Evolutionary conservation across 2,329 filamentous ascomycete species (phyloP), one percentile per base, ranked within the genome.

Genomic region (Trematosphaeria pertusa): DNA sequence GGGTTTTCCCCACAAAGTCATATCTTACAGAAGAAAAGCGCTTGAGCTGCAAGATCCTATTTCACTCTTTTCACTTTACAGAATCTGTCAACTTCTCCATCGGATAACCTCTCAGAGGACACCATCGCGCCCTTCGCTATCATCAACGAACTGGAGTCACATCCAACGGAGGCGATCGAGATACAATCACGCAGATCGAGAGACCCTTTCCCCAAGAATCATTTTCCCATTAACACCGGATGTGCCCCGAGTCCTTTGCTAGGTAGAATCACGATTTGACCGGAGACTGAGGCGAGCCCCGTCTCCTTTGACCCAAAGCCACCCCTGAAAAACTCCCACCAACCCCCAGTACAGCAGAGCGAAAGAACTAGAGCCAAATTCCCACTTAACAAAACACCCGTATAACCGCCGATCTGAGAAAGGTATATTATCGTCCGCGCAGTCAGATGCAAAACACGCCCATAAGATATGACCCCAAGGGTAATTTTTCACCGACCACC

Each of bases 401-500:
- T 62, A 46, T 59, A 62, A 52, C 62, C 59, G 55, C 54, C 52
- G 46, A 48, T 48, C 46, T 28, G 24, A 12, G 24, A 62, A 58
- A 61, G 59, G 56, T 61, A 65, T 65, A 62, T 67, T 54, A 62
- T 58, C 56, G 55, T 55, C 53, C 50, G 56, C 55, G 38, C 44
- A 62, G 43, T 45, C 48, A 48, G 56, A 68, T 64, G 64, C 60
- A 64, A 58, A 50, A 57, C 62, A 59, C 61, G 64, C 44, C 65
- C 59, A 43, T 61, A 58, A n/a, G 59, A 50, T 59, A 64, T 56
- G 54, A 58, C 59, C 54, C 63, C 63, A 59, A 59, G 58, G 50
- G 50, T 56, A 50, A 62, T 52, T 64, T 67, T 67, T 64, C 65
- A 65, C 68, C 65, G 51, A 64, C 59, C 63, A 52, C 54, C 61